Evolutionary conservation across 2,329 filamentous ascomycete species (phyloP), one percentile per base, ranked within the genome.

Genomic region (Xylariales sp.): DNA sequence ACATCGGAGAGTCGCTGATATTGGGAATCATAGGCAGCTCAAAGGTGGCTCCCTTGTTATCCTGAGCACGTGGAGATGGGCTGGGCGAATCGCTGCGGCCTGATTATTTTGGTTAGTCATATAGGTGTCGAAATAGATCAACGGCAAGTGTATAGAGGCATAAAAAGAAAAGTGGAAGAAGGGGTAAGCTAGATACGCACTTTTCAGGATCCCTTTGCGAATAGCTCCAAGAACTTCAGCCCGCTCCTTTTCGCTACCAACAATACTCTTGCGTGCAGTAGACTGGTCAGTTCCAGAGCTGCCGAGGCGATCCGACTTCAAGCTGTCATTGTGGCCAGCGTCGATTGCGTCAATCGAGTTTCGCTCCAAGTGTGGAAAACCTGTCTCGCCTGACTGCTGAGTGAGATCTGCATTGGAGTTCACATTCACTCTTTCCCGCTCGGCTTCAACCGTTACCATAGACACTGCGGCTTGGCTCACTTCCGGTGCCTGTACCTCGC

Each of bases 381-480:
- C 85, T 15, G 86, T 90, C 29, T 81, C 85, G 17, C 85, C 85
- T 30, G 78, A 81, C 34, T 69, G 68, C 40, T 86, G 78, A 19
- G 23, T 31, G 4, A 84, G 76, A 45, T 80, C 74, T 2, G 82
- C 78, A 44, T 87, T 76, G 1, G 74, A 70, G 41, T 85, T 88
- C 31, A 89, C 82, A 49, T 93, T 89, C 41, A 93, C 83, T 44
- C 67, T 82, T 50, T 94, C 87, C 37, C 88, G 77, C 63, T 97
- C 91, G 2, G 91, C 93, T 64, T 98, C 93, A 5, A 93, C 89
- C 7, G 88, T 97, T 36, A 98, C 85, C 80, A 95, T 94, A 0
- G 93, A 95, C 1, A 98, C 86, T 45, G 89, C 77, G n/a, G 88
- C 86, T 43, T 86, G 76, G 53, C 83, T 88, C 5, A 78, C 80